These are phyloP conservation scores for Colletotrichum endophyticum DNA, from an alignment of 2,329 filamentous ascomycete genomes.

Conservation along the genomic window DNA sequence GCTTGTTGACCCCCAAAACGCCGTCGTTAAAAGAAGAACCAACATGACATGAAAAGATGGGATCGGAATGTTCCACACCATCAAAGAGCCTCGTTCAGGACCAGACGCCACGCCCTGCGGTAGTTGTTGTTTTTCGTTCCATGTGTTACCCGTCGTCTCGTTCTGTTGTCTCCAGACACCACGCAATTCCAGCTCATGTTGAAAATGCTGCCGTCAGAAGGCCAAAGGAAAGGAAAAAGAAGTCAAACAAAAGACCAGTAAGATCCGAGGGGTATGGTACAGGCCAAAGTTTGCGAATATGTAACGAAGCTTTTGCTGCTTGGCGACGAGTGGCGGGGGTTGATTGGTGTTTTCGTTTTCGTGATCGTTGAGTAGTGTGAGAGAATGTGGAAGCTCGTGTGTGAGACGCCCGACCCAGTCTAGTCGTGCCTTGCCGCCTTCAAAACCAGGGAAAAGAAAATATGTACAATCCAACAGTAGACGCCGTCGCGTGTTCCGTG, in stretches of 20 bases:
- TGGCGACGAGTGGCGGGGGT: slow-evolving; percentile 6
- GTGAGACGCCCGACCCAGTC: slow-evolving; percentile 20
- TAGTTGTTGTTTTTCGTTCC: not conserved
- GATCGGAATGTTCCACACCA: slow-evolving; percentile 5
- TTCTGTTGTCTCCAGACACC: slow-evolving; percentile 14
- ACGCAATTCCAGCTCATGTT: slow-evolving; percentile 3
- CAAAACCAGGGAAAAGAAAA: slow-evolving; percentile 8
- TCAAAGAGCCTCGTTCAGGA: not conserved
- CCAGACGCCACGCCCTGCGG: not conserved
- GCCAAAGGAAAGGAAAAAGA: slow-evolving; percentile 18
- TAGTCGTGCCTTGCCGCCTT: slow-evolving; percentile 14
- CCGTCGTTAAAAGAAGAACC: slow-evolving; percentile 18
- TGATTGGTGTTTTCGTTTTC: slow-evolving; percentile 16
- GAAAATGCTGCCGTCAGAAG: slow-evolving; percentile 19
- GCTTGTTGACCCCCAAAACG: slow-evolving; percentile 14
- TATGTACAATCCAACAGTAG: slow-evolving; percentile 26
- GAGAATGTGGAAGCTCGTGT: not conserved
- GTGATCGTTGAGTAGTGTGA: slow-evolving; percentile 9
- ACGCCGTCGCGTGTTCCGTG: slow-evolving; percentile 10
- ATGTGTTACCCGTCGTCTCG: slow-evolving; percentile 6
- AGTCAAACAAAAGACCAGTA: slow-evolving; percentile 20
- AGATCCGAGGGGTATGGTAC: slow-evolving; percentile 21
- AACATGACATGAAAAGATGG: slow-evolving; percentile 16
- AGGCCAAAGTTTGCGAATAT: slow-evolving; percentile 22
- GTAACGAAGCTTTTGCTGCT: slow-evolving; percentile 15